Evolutionary conservation across 2,329 filamentous ascomycete genomes (phyloP).

Genomic region (Cladosporium sp.): DNA sequence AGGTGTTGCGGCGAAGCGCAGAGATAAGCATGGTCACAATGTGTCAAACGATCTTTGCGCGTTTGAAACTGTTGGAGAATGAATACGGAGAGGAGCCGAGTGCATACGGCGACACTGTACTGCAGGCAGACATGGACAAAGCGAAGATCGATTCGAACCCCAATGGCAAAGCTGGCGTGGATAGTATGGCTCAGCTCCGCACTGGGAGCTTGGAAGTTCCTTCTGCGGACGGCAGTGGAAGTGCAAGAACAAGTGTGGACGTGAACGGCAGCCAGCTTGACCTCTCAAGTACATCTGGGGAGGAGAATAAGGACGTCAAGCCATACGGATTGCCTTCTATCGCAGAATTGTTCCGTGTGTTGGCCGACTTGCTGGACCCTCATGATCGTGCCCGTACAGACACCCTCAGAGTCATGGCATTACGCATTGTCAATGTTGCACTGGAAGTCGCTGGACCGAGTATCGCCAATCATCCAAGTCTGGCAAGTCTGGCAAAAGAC

Average conservation of each 20-base stretch:
- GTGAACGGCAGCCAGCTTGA: conserved; percentile 42
- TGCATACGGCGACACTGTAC: conserved; percentile 58
- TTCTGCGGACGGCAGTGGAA: conserved; percentile 28
- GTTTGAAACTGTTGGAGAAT: conserved; percentile 80
- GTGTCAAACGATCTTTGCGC: conserved; percentile 97
- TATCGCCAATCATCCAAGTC: conserved; percentile 83
- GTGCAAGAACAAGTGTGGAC: conserved; percentile 32
- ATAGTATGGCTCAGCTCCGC: conserved; percentile 38
- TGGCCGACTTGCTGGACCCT: conserved; percentile 90
- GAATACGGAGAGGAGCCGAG: conserved; percentile 63
- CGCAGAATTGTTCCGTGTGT: conserved; percentile 84
- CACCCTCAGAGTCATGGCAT: conserved; percentile 92
- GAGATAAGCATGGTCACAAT: conserved; percentile 98
- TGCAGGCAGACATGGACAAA: conserved; percentile 65
- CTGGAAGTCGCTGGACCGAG: conserved; percentile 93
- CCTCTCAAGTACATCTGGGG: conserved; percentile 32
- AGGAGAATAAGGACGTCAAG: conserved; percentile 57
- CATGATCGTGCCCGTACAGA: conserved; percentile 91
- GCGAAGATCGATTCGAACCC: conserved; percentile 73
- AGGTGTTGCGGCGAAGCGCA: conserved; percentile 82
- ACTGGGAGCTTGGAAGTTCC: conserved; percentile 59
- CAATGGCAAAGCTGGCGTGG: conserved; percentile 41
- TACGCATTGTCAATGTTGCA: conserved; percentile 94
- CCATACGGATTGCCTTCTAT: conserved; percentile 95
- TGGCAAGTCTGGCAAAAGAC: conserved; percentile 86